A percentile compares a stretch with the other conserved stretches of the same genome.
Evolutionary conservation across 1,284 basidiomycete genomes (phyloP).

Genomic region (Lignosus rhinocerotis): DNA sequence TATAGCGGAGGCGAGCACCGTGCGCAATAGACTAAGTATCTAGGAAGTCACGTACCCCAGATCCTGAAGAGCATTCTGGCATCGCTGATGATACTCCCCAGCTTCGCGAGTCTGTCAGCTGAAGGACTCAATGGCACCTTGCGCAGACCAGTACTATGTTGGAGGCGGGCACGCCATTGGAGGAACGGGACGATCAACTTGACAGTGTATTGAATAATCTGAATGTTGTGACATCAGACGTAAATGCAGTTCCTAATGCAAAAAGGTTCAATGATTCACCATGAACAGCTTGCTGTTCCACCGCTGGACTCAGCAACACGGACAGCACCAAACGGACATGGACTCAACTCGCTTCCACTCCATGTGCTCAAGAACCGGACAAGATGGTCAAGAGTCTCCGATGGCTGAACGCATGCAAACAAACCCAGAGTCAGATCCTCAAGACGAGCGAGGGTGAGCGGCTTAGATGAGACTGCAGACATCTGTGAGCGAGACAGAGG

Average conservation of each 20-base stretch:
- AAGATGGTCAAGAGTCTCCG: constrained; percentile 66
- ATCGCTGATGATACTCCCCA: constrained; percentile 60
- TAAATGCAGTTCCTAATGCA: neutral
- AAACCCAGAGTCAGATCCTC: constrained; percentile 64
- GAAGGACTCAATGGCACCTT: constrained; percentile 49
- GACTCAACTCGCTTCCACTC: constrained; percentile 79
- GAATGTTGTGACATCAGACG: constrained; percentile 2
- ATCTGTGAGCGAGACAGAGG: constrained; percentile 29
- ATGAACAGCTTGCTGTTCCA: constrained; percentile 69
- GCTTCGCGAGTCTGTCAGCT: constrained; percentile 54
- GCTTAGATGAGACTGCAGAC: constrained; percentile 37
- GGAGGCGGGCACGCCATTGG: constrained; percentile 63
- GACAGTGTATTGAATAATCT: constrained; percentile 72
- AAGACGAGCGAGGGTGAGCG: constrained; percentile 43
- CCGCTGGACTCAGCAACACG: neutral
- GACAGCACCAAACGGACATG: neutral
- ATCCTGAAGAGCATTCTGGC: constrained; percentile 73
- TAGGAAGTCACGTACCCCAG: constrained; percentile 56
- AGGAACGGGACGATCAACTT: constrained; percentile 70
- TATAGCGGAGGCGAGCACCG: neutral
- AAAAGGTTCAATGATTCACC: constrained; percentile 40
- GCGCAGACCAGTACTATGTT: constrained; percentile 60
- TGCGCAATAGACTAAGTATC: neutral
- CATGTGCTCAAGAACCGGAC: constrained; percentile 75
- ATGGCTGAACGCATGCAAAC: constrained; percentile 57